Evolutionary conservation across 768 basidiomycete species (phyloP), one percentile per base, ranked within the genome.

Genomic region (Hericium rajendrae): DNA sequence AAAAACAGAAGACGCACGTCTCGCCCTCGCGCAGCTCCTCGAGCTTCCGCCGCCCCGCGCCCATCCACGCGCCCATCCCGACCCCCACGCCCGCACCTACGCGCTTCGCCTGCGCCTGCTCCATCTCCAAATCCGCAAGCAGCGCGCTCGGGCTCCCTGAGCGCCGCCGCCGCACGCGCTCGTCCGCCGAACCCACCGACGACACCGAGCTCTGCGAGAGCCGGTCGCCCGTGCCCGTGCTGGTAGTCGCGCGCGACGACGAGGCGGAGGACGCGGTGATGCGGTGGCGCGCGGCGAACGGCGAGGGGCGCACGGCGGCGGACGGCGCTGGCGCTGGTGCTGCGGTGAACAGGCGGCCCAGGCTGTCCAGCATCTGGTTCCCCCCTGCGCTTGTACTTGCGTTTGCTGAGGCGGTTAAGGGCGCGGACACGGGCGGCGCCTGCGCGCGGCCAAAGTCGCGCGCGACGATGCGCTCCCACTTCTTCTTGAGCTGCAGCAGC

Each of bases 401-500:
- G 41, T 46, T 53, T 41, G 57, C 51, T 38, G 63, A 55, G 24
- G 55, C 57, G 24, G 54, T 48, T 22, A 61, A 48, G 13, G 64
- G 60, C 53, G 55, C 11, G 20, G 41, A 46, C 15, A 4, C 48
- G 2, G 64, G 51, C 1, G 69, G 26, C 18, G 62, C 53, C 5
- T 59, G 62, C 38, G 62, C 66, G 59, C 20, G 67, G 62, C 56
- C 71, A 61, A 84, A 78, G 24, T 85, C 83, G 16, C 81, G 78
- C 63, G 78, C 79, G 48, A 91, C 81, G 57, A 92, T 88, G 37
- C 82, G 79, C 68, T 86, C 88, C 91, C 91, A 93, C 70, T 85
- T 88, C 57, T 79, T 81, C 74, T 92, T 93, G 52, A 92, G 71
- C 66, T 86, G 79, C 0, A 78, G 67, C 2, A 92, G 75, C 65